phyloP scores from a whole-genome alignment of 441 rosid genomes.

The Pelargonium cotyledonis region DNA sequence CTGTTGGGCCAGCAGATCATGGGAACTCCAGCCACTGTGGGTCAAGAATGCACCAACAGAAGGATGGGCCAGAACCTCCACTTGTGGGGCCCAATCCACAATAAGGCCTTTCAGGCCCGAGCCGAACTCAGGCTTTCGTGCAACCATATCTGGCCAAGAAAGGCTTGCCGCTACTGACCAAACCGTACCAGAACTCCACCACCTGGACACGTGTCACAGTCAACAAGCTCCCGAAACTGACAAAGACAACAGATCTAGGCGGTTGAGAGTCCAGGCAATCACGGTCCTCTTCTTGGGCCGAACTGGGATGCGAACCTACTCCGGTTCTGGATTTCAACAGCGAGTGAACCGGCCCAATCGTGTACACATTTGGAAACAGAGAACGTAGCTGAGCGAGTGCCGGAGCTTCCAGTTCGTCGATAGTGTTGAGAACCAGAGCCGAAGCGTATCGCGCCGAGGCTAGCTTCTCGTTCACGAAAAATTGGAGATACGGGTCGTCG shows the following conservation, averaged over 20 bases:
- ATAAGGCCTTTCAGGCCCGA: too few species aligned
- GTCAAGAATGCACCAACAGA: slow-evolving; percentile 17
- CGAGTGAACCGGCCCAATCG: too few species aligned
- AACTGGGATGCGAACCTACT: slow-evolving; percentile 28
- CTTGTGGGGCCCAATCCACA: too few species aligned
- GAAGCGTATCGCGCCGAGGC: too few species aligned
- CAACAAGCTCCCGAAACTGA: slow-evolving; percentile 52
- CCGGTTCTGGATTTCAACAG: not conserved
- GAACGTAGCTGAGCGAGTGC: too few species aligned
- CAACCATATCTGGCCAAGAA: slow-evolving; percentile 35
- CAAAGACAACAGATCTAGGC: slow-evolving; percentile 37
- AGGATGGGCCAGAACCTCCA: slow-evolving; percentile 12
- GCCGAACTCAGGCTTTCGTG: not conserved
- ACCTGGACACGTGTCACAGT: slow-evolving; percentile 34
- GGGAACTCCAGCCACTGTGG: slow-evolving; percentile 22
- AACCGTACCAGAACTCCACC: slow-evolving; percentile 50
- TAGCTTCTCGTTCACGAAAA: too few species aligned
- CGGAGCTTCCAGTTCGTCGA: too few species aligned
- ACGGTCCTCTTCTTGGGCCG: slow-evolving; percentile 36
- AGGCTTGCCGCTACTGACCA: slow-evolving; percentile 38
- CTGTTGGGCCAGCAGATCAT: slow-evolving; percentile 23
- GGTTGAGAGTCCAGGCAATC: slow-evolving; percentile 32
- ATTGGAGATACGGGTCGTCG: too few species aligned
- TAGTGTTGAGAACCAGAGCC: too few species aligned
- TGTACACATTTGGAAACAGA: too few species aligned